Conservation (phyloP, 257 asterid species). For the Prunella vulgaris region DNA sequence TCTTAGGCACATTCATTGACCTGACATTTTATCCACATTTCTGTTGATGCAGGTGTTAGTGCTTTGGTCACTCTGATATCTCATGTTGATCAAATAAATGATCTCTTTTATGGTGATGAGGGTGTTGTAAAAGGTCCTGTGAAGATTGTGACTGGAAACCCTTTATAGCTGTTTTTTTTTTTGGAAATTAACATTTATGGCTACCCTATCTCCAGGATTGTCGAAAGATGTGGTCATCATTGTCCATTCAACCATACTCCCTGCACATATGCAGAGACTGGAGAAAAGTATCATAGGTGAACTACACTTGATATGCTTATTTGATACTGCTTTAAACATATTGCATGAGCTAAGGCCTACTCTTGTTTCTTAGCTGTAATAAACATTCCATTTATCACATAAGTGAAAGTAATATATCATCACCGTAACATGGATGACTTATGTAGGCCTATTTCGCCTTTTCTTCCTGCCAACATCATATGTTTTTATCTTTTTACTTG, state of each 20-base stretch:
- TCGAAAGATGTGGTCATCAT: conserved; percentile 59
- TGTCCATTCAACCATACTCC: conserved; percentile 65
- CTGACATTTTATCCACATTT: not conserved
- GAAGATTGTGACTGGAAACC: conserved; percentile 21
- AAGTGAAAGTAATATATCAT: not conserved
- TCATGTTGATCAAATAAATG: conserved; percentile 62
- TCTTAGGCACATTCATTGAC: not conserved
- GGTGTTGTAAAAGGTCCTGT: conserved; percentile 62
- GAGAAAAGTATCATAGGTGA: conserved; percentile 67
- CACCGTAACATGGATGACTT: not conserved
- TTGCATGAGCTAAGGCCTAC: not conserved
- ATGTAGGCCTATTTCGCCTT: not conserved
- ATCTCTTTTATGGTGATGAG: conserved; percentile 48
- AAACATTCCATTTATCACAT: not conserved
- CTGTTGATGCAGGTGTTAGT: conserved; percentile 50
- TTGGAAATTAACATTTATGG: conserved; percentile 10
- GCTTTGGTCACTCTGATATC: conserved; percentile 79
- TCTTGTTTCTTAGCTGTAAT: not conserved
- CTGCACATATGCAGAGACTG: conserved; percentile 55
- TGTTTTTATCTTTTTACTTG: conserved; percentile 24
- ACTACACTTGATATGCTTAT: conserved; percentile 18
- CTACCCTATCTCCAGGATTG: conserved; percentile 44
- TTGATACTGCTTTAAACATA: not conserved
- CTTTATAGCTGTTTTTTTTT: not conserved
- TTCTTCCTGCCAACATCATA: not conserved